Evolutionary conservation across 495 filamentous ascomycete species (phyloP).

Genomic region (Talaromyces trachyspermus): DNA sequence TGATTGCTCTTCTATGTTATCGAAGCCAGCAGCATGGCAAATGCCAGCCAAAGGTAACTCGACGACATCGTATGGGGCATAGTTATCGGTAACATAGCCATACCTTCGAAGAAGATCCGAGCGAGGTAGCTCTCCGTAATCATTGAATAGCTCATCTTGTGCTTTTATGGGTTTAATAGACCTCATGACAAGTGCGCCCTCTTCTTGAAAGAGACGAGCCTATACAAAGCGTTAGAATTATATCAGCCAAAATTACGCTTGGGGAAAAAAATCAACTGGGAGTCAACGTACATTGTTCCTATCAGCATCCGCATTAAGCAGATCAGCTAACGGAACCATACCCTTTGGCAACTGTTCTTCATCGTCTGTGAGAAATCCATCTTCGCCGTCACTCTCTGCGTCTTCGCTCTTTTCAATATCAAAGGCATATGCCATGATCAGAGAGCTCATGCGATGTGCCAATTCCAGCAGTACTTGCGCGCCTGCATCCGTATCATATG

Average conservation of each 20-base stretch:
- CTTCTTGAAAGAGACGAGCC: slow-evolving; percentile 66
- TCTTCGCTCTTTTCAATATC: slow-evolving; percentile 60
- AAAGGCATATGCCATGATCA: slow-evolving; percentile 94
- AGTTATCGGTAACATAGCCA: slow-evolving; percentile 76
- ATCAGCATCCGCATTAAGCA: slow-evolving; percentile 85
- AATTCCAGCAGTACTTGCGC: slow-evolving; percentile 50
- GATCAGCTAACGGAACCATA: slow-evolving; percentile 90
- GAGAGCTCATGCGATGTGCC: slow-evolving; percentile 72
- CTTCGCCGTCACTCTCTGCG: slow-evolving; percentile 45
- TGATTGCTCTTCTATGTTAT: slow-evolving; percentile 30
- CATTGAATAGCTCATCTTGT: slow-evolving; percentile 83
- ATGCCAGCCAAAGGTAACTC: slow-evolving; percentile 60
- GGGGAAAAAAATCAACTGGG: slow-evolving; percentile 11
- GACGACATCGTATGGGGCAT: slow-evolving; percentile 71
- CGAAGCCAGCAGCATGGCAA: slow-evolving; percentile 39
- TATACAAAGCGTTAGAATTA: too few species aligned
- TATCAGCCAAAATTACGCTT: too few species aligned
- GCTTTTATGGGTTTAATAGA: slow-evolving; percentile 55
- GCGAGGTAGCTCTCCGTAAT: slow-evolving; percentile 78
- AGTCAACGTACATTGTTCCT: slow-evolving; percentile 58
- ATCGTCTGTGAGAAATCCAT: slow-evolving; percentile 59
- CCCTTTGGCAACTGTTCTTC: slow-evolving; percentile 60
- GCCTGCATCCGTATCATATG: slow-evolving; percentile 36
- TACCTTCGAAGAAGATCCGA: slow-evolving; percentile 81
- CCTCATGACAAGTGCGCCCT: slow-evolving; percentile 56